Percentiles rank a stretch among this genome's conserved stretches.
phyloP scores from a whole-genome alignment of 257 asterid species.

The Ajuga chamaepitys region DNA sequence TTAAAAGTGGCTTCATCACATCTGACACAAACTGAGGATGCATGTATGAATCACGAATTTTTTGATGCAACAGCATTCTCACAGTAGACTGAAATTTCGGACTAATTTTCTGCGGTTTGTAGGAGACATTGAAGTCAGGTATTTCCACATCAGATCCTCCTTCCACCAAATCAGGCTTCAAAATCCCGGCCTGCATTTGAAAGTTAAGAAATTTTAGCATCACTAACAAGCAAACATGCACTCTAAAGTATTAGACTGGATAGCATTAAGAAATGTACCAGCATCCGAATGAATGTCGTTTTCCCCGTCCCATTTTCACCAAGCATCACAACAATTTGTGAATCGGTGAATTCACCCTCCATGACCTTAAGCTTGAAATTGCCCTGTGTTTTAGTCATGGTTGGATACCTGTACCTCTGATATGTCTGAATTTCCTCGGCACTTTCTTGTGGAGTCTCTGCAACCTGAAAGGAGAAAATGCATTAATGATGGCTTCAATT shows the following conservation, averaged over 20 bases:
- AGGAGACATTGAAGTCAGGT: conserved; percentile 93
- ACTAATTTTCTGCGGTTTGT: conserved; percentile 96
- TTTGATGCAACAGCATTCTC: conserved; percentile 70
- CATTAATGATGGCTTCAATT: background rate
- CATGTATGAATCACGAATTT: conserved; percentile 77
- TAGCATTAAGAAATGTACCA: conserved; percentile 36
- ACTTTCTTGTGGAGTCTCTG: conserved; percentile 89
- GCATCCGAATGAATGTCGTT: conserved; percentile 95
- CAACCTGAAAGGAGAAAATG: conserved; percentile 48
- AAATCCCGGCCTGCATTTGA: conserved; percentile 73
- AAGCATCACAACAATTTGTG: conserved; percentile 98
- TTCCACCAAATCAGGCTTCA: conserved; percentile 81
- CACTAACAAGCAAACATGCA: background rate
- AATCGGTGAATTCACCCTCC: conserved; percentile 98
- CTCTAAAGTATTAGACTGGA: background rate
- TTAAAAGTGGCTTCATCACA: conserved; percentile 97
- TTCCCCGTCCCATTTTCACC: conserved; percentile 99
- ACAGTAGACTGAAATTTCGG: conserved; percentile 69
- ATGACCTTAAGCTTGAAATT: conserved; percentile 80
- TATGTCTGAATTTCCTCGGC: conserved; percentile 88
- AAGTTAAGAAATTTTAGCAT: background rate
- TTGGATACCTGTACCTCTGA: conserved; percentile 83
- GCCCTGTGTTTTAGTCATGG: conserved; percentile 93
- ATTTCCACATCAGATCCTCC: conserved; percentile 73
- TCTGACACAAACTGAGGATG: conserved; percentile 95